Evolutionary conservation across 2,329 filamentous ascomycete genomes (phyloP).

Genomic region (Metarhizium sp.): DNA sequence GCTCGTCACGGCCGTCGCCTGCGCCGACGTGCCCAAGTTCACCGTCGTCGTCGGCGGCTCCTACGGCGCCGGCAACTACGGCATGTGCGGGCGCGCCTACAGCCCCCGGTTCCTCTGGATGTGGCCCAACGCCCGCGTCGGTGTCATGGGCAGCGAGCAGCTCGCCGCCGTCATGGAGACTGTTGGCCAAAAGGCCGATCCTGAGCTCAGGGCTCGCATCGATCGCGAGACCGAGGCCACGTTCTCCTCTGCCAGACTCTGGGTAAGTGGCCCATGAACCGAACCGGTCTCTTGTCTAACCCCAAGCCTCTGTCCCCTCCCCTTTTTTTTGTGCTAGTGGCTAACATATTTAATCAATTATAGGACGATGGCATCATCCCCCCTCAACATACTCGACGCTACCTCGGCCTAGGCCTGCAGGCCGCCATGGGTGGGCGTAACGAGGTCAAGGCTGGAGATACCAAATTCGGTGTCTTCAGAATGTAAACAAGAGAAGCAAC

Average conservation of each 20-base stretch:
- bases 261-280: conserved; percentile 44
- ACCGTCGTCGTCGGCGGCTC: conserved; percentile 92
- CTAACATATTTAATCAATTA: not conserved
- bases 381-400: conserved; percentile 63
- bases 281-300: not conserved
- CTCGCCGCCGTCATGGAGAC: conserved; percentile 89
- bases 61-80: conserved; percentile 94
- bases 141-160: conserved; percentile 94
- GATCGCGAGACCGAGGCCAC: conserved; percentile 83
- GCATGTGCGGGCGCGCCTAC: conserved; percentile 95
- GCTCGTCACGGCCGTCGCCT: conserved; percentile 89
- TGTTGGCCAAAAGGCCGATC: conserved; percentile 75
- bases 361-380: conserved; percentile 73
- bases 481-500: conserved; percentile 45
- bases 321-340: not conserved
- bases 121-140: conserved; percentile 95
- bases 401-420: conserved; percentile 62
- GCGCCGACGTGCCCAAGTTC: conserved; percentile 90
- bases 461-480: conserved; percentile 71
- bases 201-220: conserved; percentile 72
- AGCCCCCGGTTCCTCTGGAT: conserved; percentile 87
- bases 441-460: conserved; percentile 49
- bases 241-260: conserved; percentile 80
- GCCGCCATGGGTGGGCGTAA: conserved; percentile 62
- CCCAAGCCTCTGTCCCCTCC: conserved; percentile 2